Conservation (phyloP, 495 filamentous ascomycete species). For the Rusavskia elegans region DNA sequence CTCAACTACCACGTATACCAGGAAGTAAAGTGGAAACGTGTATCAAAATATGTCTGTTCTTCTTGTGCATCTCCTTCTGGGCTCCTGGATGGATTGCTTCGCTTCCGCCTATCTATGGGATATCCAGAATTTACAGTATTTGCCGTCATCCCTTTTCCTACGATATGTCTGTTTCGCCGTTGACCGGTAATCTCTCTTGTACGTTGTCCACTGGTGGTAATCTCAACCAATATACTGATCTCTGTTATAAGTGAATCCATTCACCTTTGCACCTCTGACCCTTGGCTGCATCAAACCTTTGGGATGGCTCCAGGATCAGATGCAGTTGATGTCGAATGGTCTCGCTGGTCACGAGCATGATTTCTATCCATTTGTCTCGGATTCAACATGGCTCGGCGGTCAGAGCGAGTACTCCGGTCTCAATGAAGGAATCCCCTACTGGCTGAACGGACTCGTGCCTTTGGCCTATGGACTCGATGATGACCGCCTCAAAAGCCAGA, state of each 20-base stretch:
- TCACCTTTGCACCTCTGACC: slow-evolving; percentile 31
- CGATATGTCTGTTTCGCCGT: background rate
- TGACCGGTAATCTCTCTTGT: background rate
- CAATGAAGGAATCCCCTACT: slow-evolving; percentile 47
- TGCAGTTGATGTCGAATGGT: slow-evolving; percentile 34
- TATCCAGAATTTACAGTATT: background rate
- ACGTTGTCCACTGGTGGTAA: background rate
- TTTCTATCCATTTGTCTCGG: slow-evolving; percentile 40
- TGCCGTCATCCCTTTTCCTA: too few relatives aligned
- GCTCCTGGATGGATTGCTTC: background rate
- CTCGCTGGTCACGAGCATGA: slow-evolving; percentile 43
- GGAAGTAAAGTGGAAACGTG: too few relatives aligned
- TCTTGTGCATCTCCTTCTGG: too few relatives aligned
- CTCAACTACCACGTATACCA: too few relatives aligned
- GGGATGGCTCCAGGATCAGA: slow-evolving; percentile 45
- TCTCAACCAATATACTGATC: background rate
- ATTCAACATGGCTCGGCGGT: slow-evolving; percentile 41
- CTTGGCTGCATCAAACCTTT: slow-evolving; percentile 39
- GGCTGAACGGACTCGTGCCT: slow-evolving; percentile 50
- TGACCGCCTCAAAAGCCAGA: slow-evolving; percentile 36
- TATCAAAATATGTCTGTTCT: too few relatives aligned
- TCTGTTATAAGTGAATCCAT: slow-evolving; percentile 19
- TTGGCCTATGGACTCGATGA: slow-evolving; percentile 44
- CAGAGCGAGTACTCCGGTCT: slow-evolving; percentile 39
- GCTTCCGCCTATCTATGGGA: background rate